These are phyloP conservation scores for Cryphonectria nitschkei DNA, from an alignment of 2,329 filamentous ascomycete species.

Conservation along the genomic window DNA sequence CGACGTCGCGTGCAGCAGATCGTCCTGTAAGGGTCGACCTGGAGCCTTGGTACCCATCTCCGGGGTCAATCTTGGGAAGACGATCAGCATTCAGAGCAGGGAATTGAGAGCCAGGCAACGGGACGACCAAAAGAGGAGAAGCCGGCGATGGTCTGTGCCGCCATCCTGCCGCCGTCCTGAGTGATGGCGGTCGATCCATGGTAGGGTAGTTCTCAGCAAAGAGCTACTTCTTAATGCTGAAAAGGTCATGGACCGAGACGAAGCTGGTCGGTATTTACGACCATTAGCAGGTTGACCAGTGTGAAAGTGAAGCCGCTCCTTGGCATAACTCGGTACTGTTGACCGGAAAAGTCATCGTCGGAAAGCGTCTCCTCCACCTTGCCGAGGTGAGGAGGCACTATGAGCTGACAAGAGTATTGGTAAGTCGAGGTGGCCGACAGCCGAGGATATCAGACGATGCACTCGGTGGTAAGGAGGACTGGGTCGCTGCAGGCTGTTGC, in stretches of 20 bases:
- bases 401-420: neutral
- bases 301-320: neutral
- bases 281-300: neutral
- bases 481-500: neutral
- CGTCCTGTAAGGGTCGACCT: neutral
- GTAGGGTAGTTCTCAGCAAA: neutral
- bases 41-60: neutral
- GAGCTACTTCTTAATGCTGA: neutral
- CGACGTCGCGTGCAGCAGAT: neutral
- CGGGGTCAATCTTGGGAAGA: too few relatives aligned
- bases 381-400: neutral
- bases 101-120: neutral
- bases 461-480: neutral
- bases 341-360: neutral
- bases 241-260: neutral
- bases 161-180: neutral
- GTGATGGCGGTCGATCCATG: neutral
- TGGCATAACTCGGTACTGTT: neutral
- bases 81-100: neutral
- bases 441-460: neutral
- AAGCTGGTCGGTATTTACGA: neutral
- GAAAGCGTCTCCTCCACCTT: neutral
- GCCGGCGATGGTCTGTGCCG: neutral
- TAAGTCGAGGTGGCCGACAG: neutral
- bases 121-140: slow-evolving; percentile 2